These are phyloP conservation scores for Colletotrichum falcatum DNA, from an alignment of 2,329 filamentous ascomycete species.

Conservation along the genomic window DNA sequence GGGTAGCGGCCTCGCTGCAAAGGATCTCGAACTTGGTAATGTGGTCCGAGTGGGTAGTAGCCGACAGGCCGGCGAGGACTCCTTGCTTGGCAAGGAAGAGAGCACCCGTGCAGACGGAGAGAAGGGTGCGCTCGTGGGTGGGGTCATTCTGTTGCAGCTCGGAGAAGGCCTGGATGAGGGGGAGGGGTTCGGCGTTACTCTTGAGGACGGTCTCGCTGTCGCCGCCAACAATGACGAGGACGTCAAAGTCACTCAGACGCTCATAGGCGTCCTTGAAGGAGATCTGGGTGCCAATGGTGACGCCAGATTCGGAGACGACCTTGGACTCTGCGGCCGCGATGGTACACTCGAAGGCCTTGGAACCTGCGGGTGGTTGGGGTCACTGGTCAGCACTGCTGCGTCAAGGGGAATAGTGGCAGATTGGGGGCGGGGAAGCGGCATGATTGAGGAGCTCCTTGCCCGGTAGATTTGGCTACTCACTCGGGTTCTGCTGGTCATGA, in stretches of 20 bases:
- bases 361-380: constrained; percentile 52
- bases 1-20: constrained; percentile 78
- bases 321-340: constrained; percentile 65
- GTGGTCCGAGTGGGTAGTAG: constrained; percentile 85
- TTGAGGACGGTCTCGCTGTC: constrained; percentile 73
- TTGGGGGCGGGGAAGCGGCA: constrained; percentile 7
- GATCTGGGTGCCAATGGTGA: constrained; percentile 79
- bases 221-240: constrained; percentile 83
- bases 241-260: constrained; percentile 79
- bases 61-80: constrained; percentile 81
- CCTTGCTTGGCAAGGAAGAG: constrained; percentile 82
- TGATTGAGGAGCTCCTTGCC: not conserved
- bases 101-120: constrained; percentile 84
- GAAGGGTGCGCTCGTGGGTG: constrained; percentile 81
- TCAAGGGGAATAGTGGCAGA: not conserved
- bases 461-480: constrained; percentile 53
- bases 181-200: constrained; percentile 75
- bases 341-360: constrained; percentile 70
- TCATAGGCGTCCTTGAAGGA: constrained; percentile 81
- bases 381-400: constrained; percentile 28
- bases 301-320: constrained; percentile 71
- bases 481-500: constrained; percentile 64
- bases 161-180: constrained; percentile 80
- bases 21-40: constrained; percentile 85
- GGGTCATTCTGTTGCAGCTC: constrained; percentile 85